Evolutionary conservation across 2,329 filamentous ascomycete species (phyloP), one percentile per base, ranked within the genome.

Genomic region (Fusarium abutilonis): DNA sequence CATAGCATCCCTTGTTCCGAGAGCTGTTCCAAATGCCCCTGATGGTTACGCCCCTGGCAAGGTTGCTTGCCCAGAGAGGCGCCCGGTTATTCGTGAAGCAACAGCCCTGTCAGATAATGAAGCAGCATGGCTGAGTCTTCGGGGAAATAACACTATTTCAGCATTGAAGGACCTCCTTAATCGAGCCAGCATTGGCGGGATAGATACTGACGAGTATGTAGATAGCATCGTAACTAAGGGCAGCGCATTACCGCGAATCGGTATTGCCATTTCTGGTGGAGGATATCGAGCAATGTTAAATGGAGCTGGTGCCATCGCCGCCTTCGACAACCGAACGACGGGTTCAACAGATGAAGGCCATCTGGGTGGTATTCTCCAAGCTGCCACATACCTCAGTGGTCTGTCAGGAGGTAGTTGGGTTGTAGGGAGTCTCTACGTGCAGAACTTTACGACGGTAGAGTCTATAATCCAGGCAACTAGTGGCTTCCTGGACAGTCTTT

Each of bases 211-310:
- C 3, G 70, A 76, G 1, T 97, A 92, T 72, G 84, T 97, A 67
- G 82, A 88, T 50, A 78, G 77, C 57, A 76, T 86, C 58, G 75
- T 85, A 28, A 88, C 89, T 74, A 91, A 93, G 72, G 88, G 62
- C 86, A 89, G 32, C 5, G 61, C 67, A 15, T 66, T 78, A 17
- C 79, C 79, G 9, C 78, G 77, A 63, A 87, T 94, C 60, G 91
- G 79, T 10, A 86, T 94, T 61, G 89, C 91, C 6, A 79, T 89
- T 31, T 93, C 90, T 0, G 91, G 91, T 7, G 91, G 91, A 69
- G 91, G 91, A 21, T 95, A 93, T 73, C 81, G 91, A 47, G 91
- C 91, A 4, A 78, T 93, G 76, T 80, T 92, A 79, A 92, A 90
- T 69, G 91, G 90, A 11, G 91, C 87, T 6, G 91, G 91, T 46